Evolutionary conservation across 495 filamentous ascomycete species (phyloP).

Genomic region (Staphylotrichum tortipilum): DNA sequence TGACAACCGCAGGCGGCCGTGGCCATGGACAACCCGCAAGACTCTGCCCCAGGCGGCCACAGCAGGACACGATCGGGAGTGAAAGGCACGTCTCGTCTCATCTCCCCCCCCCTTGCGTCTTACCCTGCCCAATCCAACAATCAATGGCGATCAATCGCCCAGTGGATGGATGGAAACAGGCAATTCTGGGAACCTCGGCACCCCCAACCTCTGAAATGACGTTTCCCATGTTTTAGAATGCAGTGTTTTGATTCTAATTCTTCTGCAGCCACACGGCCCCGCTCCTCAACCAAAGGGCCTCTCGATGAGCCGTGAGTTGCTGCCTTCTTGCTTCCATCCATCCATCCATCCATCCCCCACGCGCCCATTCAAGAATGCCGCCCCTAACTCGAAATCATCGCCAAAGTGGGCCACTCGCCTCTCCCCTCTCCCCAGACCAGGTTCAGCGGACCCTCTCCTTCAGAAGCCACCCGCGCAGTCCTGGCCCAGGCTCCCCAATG

Average conservation of each 20-base stretch:
- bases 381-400: background rate
- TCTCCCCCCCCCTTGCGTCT: too few relatives aligned
- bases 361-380: too few relatives aligned
- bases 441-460: slow-evolving; percentile 1
- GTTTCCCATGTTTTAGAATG: too few relatives aligned
- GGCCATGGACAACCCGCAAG: slow-evolving; percentile 32
- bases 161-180: too few relatives aligned
- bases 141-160: too few relatives aligned
- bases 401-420: slow-evolving; percentile 20
- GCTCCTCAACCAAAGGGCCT: slow-evolving; percentile 49
- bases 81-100: slow-evolving; percentile 24
- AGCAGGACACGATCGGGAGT: slow-evolving; percentile 32
- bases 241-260: too few relatives aligned
- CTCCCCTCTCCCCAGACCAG: slow-evolving; percentile 17
- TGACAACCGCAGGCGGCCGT: too few relatives aligned
- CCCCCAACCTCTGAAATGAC: too few relatives aligned
- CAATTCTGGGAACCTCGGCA: too few relatives aligned
- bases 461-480: slow-evolving; percentile 5
- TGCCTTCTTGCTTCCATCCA: slow-evolving; percentile 23
- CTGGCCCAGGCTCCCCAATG: slow-evolving; percentile 15
- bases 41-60: slow-evolving; percentile 25
- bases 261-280: slow-evolving; percentile 34
- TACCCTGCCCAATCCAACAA: too few relatives aligned
- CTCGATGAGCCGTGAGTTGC: slow-evolving; percentile 49
- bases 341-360: background rate